Conservation (phyloP, 1,284 basidiomycete genomes). For the Anthracocystis panici-leucophaei region DNA sequence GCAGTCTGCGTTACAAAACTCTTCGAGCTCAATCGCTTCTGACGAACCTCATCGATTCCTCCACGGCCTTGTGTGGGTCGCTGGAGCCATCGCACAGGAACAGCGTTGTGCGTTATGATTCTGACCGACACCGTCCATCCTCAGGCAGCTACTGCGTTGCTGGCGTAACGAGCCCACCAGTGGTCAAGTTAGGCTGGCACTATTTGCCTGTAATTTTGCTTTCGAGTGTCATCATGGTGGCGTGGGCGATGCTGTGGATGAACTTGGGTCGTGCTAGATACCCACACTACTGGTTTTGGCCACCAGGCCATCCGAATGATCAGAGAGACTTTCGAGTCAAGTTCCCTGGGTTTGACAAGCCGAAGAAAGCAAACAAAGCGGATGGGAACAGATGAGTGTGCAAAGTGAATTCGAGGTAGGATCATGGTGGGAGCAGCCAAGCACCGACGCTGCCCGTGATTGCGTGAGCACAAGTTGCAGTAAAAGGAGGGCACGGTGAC, state of each 20-base stretch:
- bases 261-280: conserved; percentile 42
- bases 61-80: conserved; percentile 54
- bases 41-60: conserved; percentile 42
- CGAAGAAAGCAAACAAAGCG: neutral
- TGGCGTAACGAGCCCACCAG: conserved; percentile 48
- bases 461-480: too few species aligned
- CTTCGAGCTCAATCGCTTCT: conserved; percentile 48
- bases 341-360: conserved; percentile 18
- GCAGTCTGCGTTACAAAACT: conserved; percentile 53
- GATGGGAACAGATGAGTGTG: too few species aligned
- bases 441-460: too few species aligned
- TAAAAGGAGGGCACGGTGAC: too few species aligned
- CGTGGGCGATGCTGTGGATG: conserved; percentile 56
- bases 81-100: conserved; percentile 45
- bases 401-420: too few species aligned
- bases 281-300: conserved; percentile 44
- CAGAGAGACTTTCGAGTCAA: conserved; percentile 28
- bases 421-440: too few species aligned
- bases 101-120: conserved; percentile 48
- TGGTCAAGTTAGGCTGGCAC: conserved; percentile 46
- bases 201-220: conserved; percentile 50
- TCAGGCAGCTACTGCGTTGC: conserved; percentile 52
- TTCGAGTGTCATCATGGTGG: conserved; percentile 46
- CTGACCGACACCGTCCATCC: conserved; percentile 57
- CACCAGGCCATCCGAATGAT: conserved; percentile 20